Conservation (phyloP, 768 basidiomycete genomes). For the Amanita exitialis region DNA sequence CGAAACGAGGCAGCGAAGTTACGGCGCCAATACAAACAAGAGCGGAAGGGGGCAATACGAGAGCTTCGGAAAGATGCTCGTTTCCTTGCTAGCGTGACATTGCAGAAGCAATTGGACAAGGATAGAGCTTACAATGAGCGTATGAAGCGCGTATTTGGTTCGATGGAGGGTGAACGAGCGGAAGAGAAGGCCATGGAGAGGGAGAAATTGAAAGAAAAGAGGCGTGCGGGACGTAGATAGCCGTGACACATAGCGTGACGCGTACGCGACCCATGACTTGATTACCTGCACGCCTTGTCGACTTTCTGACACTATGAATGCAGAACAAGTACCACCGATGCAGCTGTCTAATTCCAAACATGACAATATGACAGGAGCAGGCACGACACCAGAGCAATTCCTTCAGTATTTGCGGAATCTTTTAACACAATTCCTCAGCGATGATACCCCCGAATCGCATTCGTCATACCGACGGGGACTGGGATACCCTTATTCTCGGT, state of each 20-base stretch:
- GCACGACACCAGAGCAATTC: slow-evolving; percentile 23
- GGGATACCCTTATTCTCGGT: slow-evolving; percentile 39
- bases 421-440: slow-evolving; percentile 24
- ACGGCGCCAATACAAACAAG: slow-evolving; percentile 85
- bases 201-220: slow-evolving; percentile 70
- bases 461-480: slow-evolving; percentile 25
- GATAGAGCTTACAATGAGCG: slow-evolving; percentile 70
- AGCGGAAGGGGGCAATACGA: slow-evolving; percentile 92
- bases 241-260: background rate
- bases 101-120: slow-evolving; percentile 78
- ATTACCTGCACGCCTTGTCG: too few relatives aligned
- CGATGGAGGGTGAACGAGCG: slow-evolving; percentile 79
- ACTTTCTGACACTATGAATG: background rate
- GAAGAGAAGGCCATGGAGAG: slow-evolving; percentile 92
- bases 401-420: slow-evolving; percentile 32
- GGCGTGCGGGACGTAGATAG: slow-evolving; percentile 66
- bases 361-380: background rate
- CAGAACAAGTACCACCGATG: slow-evolving; percentile 21
- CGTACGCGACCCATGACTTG: background rate
- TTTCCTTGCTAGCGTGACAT: slow-evolving; percentile 85
- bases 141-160: slow-evolving; percentile 75
- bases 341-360: slow-evolving; percentile 9
- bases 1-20: slow-evolving; percentile 82
- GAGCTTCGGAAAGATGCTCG: slow-evolving; percentile 92
- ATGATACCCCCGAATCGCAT: slow-evolving; percentile 19